Base-by-base conservation (phyloP, 345 rosid species). In the Excoecaria agallocha region DNA sequence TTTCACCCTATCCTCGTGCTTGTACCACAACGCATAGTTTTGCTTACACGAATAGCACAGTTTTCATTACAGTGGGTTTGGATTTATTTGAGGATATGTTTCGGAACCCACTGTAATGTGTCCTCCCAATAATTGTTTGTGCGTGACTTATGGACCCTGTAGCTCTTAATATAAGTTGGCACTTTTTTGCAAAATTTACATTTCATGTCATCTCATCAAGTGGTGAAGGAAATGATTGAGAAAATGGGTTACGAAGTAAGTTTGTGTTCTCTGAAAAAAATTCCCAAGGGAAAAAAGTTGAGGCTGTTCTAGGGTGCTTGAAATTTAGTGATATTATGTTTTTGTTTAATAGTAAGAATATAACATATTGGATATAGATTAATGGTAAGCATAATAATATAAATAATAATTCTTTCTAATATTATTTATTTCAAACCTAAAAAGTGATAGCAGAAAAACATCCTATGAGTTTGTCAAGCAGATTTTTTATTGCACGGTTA, bases 81-180 rank as follows among this genome's bases (percentile, higher is more conserved):
- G 19, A 66, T 66, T 55, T n/a, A n/a, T n/a, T n/a, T n/a, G n/a
- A n/a, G n/a, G n/a, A n/a, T n/a, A n/a, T n/a, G n/a, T n/a, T n/a
- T n/a, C n/a, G n/a, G n/a, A n/a, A n/a, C n/a, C n/a, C n/a, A n/a
- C n/a, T n/a, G n/a, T n/a, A n/a, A n/a, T n/a, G n/a, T n/a, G n/a
- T 92, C 58, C 97, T 94, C 65, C 97, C 97, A 0, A 94, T 94
- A 59, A 88, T 94, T 68, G 98, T 94, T 71, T 86, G 98, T 94
- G 86, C 22, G 97, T 88, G 76, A 43, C 68, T 77, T 22, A 74
- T 72, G 12, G 65, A 57, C 71, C 3, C 65, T 12, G 35, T 72
- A 17, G 22, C 25, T 73, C 3, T 45, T 19, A 54, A 16, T 50
- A 12, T 72, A 12, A 15, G n/a, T 49, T 15, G 45, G 46, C 3